Conservation (phyloP, 768 basidiomycete genomes). For the Podaxis pistillaris region DNA sequence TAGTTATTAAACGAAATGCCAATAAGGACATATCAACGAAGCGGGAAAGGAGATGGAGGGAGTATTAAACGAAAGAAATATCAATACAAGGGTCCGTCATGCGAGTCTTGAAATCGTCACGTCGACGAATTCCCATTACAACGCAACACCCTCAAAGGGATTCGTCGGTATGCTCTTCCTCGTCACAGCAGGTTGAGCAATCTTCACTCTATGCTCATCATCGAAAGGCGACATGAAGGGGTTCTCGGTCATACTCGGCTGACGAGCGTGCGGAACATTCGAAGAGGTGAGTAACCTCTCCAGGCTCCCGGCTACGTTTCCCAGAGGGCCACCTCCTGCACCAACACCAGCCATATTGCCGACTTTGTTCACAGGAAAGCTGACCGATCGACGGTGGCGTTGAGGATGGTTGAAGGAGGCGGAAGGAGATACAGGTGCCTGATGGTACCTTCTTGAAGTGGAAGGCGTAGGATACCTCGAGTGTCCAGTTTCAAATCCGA, state of each 20-base stretch:
- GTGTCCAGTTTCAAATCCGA: constrained; percentile 1
- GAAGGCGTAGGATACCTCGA: constrained; percentile 3
- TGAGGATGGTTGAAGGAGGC: constrained; percentile 16
- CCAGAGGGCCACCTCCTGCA: constrained; percentile 20
- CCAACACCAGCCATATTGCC: constrained; percentile 18
- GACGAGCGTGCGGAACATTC: constrained; percentile 41
- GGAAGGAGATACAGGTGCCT: not conserved
- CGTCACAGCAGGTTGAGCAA: constrained; percentile 27
- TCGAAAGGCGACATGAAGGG: constrained; percentile 83
- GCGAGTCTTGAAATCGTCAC: not conserved
- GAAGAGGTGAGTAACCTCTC: constrained; percentile 25
- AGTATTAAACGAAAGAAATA: not conserved
- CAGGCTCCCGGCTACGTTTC: constrained; percentile 17
- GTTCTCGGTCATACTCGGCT: constrained; percentile 37
- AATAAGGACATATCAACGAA: not conserved
- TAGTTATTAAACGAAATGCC: not conserved
- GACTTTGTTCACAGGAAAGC: constrained; percentile 11
- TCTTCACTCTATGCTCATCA: constrained; percentile 49
- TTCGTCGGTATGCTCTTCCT: constrained; percentile 52
- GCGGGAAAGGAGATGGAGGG: not conserved
- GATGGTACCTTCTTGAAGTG: not conserved
- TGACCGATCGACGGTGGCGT: constrained; percentile 17
- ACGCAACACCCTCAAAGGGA: constrained; percentile 38
- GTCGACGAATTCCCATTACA: constrained; percentile 19
- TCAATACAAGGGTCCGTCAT: not conserved